These are phyloP conservation scores for Lobosporangium transversale DNA, from an alignment of 192 early-diverging fungal genomes.

Conservation along the genomic window DNA sequence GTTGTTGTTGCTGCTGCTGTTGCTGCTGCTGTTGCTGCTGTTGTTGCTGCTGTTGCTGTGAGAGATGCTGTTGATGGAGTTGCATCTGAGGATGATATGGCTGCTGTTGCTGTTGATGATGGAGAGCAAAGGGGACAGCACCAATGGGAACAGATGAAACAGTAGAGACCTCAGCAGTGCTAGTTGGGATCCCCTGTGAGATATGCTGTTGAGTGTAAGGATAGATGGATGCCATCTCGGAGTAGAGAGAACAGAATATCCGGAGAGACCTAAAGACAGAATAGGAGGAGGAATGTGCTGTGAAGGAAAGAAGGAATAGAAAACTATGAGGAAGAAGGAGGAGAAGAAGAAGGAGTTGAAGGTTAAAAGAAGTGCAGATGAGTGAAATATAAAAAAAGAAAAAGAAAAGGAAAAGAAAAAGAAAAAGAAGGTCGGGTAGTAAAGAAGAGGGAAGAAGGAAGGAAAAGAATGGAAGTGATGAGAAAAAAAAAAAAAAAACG, in stretches of 20 bases:
- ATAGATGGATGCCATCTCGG: background rate
- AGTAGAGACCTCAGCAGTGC: background rate
- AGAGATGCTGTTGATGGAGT: background rate
- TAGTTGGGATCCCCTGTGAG: slow-evolving; percentile 6
- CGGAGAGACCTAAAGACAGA: background rate
- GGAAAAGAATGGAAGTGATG: background rate
- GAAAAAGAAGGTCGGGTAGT: background rate
- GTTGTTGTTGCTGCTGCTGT: slow-evolving; percentile 7
- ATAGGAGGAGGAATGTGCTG: background rate
- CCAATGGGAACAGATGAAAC: background rate
- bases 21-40: slow-evolving; percentile 17
- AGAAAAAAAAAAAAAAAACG: background rate
- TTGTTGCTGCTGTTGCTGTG: background rate
- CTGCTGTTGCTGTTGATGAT: background rate
- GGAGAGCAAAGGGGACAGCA: background rate
- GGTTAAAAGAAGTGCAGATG: background rate
- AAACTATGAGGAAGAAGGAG: background rate
- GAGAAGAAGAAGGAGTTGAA: background rate
- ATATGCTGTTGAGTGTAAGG: slow-evolving; percentile 7
- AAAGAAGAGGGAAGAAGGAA: background rate
- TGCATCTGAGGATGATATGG: background rate
- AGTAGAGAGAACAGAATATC: background rate
- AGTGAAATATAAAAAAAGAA: background rate
- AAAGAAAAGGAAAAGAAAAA: no score
- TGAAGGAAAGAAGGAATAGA: background rate